Evolutionary conservation across 768 basidiomycete species (phyloP).

Genomic region (Aureoboletus auriporus): DNA sequence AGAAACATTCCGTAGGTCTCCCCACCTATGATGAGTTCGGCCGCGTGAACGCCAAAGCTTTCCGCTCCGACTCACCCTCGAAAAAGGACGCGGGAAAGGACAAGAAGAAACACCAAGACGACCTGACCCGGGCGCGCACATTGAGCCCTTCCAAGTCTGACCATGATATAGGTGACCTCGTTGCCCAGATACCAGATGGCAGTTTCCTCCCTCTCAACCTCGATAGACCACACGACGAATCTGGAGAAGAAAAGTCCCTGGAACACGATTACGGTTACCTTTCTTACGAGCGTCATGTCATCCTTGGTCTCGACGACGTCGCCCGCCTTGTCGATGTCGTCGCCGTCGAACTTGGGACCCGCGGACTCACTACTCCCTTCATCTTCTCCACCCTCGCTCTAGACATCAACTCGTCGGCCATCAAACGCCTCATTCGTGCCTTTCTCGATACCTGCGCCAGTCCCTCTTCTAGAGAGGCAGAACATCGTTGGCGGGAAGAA

Average conservation of each 20-base stretch:
- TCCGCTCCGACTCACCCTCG: conserved; percentile 28
- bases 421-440: conserved; percentile 72
- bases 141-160: conserved; percentile 35
- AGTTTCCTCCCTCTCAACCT: conserved; percentile 51
- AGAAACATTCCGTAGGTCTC: conserved; percentile 28
- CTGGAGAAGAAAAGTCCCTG: conserved; percentile 36
- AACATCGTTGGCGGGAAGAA: conserved; percentile 70
- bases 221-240: conserved; percentile 41
- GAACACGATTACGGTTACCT: conserved; percentile 68
- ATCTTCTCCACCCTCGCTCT: conserved; percentile 88
- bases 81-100: conserved; percentile 50
- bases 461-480: conserved; percentile 37
- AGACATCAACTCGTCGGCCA: conserved; percentile 71
- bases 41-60: conserved; percentile 45
- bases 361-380: conserved; percentile 84
- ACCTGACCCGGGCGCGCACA: conserved; percentile 37
- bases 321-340: conserved; percentile 68
- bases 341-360: conserved; percentile 62
- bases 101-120: conserved; percentile 40
- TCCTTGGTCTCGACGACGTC: conserved; percentile 73
- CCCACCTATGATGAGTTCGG: conserved; percentile 60
- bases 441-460: conserved; percentile 65
- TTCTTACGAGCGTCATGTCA: conserved; percentile 66
- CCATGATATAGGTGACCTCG: conserved; percentile 30
- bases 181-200: conserved; percentile 45